Base-by-base conservation (phyloP, 495 filamentous ascomycete species). In the Barbatosphaeria neglecta region DNA sequence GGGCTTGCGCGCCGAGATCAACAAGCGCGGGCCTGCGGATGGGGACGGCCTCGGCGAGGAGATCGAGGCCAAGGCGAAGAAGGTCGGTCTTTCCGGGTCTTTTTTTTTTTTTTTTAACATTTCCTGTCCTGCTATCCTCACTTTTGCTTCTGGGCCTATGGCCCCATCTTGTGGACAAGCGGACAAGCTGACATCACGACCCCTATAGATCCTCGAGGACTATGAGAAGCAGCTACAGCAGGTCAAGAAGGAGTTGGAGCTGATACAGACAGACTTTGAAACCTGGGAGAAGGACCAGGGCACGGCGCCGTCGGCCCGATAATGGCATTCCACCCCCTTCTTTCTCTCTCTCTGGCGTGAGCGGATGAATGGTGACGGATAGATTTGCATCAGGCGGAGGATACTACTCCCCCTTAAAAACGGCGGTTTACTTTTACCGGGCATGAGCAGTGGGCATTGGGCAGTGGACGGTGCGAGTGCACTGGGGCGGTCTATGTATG, bases 181-280 rank as follows among this genome's bases (percentile, higher is more conserved):
- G n/a, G n/a, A n/a, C 5, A 22, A 44, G 44, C 61, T 68, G 56
- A 68, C 47, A 13, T 19, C 17, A 27, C 17, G 22, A 25, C n/a
- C n/a, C n/a, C n/a, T 43, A 10, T 52, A 96, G 92, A 85, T 97
- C 44, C 66, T 99, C 45, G 81, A 86, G 53, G 87, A 90, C 55
- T 97, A 95, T 60, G 86, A 87, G 51, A 80, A 80, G 49, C 93
- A 97, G 63, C 74, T 99, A 11, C 70, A 82, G 54, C 83, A 90
- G 62, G 72, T 99, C 44, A 86, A 83, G 54, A 84, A 84, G 60
- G 84, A 95, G 59, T 59, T 97, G 22, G 81, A 80, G 52, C 71
- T 82, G 44, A 79, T 93, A 49, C 77, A 80, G 60, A 84, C 79
- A 55, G 86, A 93, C 44, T 92, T 86, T 55, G 76, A 77, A 5